Evolutionary conservation across 768 basidiomycete genomes (phyloP).

Genomic region (Pleurotus citrinopileatus): DNA sequence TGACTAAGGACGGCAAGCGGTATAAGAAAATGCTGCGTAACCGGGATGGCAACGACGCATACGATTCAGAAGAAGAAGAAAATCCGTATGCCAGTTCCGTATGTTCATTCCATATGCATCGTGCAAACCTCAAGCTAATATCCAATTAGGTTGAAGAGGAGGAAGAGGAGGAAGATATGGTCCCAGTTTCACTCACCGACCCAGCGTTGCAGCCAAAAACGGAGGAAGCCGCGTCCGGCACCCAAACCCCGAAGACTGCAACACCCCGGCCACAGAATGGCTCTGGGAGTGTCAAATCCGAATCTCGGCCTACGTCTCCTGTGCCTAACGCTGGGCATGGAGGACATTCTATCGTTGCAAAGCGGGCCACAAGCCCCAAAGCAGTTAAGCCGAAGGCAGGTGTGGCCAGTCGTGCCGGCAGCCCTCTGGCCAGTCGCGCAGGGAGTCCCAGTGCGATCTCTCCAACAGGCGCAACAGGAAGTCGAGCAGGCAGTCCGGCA

Average conservation of each 20-base stretch:
- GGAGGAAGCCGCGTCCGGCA: slow-evolving; percentile 38
- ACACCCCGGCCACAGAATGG: slow-evolving; percentile 27
- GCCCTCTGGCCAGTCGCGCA: slow-evolving; percentile 42
- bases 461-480: slow-evolving; percentile 32
- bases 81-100: slow-evolving; percentile 84
- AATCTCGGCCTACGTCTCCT: slow-evolving; percentile 63
- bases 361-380: slow-evolving; percentile 83
- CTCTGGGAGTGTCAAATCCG: slow-evolving; percentile 22
- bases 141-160: slow-evolving; percentile 60
- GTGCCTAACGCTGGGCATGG: slow-evolving; percentile 41
- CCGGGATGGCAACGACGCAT: slow-evolving; percentile 77
- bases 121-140: not conserved
- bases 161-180: slow-evolving; percentile 60
- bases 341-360: slow-evolving; percentile 78
- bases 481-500: slow-evolving; percentile 43
- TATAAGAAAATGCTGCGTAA: slow-evolving; percentile 86
- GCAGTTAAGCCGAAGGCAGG: slow-evolving; percentile 53
- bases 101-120: slow-evolving; percentile 24
- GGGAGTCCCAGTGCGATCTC: not conserved
- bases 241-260: slow-evolving; percentile 40
- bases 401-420: slow-evolving; percentile 51
- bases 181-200: slow-evolving; percentile 32
- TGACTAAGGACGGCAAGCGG: slow-evolving; percentile 70
- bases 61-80: slow-evolving; percentile 81
- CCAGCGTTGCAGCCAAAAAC: slow-evolving; percentile 39